Conservation (phyloP, 768 basidiomycete species). For the Mycena albidolilacea region DNA sequence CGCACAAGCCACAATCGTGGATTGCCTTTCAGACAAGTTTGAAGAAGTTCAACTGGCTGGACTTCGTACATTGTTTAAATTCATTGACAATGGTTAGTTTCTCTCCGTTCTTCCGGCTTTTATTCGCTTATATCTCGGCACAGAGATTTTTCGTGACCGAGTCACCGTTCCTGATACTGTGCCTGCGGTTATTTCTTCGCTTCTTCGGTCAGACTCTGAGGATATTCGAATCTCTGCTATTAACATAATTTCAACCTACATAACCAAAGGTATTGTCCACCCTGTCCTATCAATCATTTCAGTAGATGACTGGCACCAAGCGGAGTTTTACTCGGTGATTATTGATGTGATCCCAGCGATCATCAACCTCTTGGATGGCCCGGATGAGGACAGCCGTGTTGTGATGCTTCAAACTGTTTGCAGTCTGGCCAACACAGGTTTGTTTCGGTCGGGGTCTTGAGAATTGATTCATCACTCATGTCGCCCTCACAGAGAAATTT, state of each 20-base stretch:
- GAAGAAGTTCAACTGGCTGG: neutral
- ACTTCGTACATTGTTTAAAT: slow-evolving; percentile 3
- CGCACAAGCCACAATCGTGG: neutral
- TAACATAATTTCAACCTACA: neutral
- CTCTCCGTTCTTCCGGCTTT: too few species aligned
- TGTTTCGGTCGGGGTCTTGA: neutral
- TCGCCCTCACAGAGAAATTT: neutral
- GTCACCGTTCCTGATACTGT: neutral
- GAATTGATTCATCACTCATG: neutral
- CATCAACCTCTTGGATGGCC: neutral
- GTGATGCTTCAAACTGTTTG: slow-evolving; percentile 1
- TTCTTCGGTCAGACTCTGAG: neutral
- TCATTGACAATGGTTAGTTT: neutral
- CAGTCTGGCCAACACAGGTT: slow-evolving; percentile 12
- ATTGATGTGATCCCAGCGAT: neutral
- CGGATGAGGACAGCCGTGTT: neutral
- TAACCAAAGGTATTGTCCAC: neutral
- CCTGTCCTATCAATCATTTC: neutral
- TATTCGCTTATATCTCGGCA: too few species aligned
- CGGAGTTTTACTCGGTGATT: neutral
- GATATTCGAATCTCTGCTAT: neutral
- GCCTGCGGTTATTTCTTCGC: neutral
- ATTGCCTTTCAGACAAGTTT: neutral
- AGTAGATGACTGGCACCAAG: neutral
- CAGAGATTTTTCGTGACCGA: neutral